Percentiles rank a stretch among this genome's conserved stretches.
Conservation (phyloP, 2,329 filamentous ascomycete genomes). For the Phyllosticta citriasiana region DNA sequence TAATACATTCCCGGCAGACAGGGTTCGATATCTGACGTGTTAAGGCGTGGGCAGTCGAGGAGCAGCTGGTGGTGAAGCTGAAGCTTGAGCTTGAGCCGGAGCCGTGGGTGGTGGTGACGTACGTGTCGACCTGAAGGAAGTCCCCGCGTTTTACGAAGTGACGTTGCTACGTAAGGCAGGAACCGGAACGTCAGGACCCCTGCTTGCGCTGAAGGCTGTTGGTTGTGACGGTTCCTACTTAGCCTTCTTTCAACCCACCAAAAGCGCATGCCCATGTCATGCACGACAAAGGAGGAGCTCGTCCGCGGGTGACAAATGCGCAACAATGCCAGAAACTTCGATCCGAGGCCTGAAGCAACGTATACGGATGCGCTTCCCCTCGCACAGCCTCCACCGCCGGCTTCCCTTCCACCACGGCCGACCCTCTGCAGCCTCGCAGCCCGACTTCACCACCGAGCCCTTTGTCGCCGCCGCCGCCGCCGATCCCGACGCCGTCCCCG, state of each 20-base stretch:
- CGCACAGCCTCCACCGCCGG: neutral
- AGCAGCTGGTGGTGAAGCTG: neutral
- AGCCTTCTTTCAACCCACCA: neutral
- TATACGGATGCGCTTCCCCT: conserved; percentile 2
- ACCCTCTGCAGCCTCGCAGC: conserved; percentile 1
- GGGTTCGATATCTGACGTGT: neutral
- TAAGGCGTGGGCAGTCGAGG: neutral
- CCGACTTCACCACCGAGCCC: neutral
- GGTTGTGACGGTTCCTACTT: neutral
- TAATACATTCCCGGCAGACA: neutral
- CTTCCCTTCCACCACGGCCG: neutral
- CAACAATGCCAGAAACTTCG: conserved; percentile 10
- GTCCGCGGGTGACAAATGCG: conserved; percentile 5
- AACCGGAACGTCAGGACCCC: neutral
- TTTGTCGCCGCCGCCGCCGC: neutral
- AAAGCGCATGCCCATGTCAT: neutral
- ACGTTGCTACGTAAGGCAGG: neutral
- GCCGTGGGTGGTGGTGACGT: neutral
- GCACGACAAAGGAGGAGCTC: neutral
- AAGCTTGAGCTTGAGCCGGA: neutral
- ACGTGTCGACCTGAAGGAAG: neutral
- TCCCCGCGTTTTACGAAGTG: neutral
- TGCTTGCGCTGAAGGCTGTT: neutral
- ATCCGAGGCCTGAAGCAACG: conserved; percentile 7
- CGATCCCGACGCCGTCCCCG: neutral